These are phyloP conservation scores for Asterophora lycoperdoides DNA, from an alignment of 768 basidiomycete genomes.

Conservation along the genomic window DNA sequence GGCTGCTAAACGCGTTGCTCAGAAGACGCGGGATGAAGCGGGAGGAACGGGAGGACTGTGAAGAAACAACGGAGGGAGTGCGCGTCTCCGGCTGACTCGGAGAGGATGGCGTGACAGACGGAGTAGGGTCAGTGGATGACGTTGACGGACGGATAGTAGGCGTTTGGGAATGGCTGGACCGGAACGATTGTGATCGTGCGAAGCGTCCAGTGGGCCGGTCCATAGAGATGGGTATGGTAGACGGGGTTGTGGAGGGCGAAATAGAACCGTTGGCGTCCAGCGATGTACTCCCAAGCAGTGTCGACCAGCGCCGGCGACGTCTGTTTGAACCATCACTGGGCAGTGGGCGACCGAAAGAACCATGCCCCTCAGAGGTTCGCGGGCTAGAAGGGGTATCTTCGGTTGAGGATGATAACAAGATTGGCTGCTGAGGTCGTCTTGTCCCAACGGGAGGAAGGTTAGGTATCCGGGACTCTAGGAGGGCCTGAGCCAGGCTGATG, in stretches of 20 bases:
- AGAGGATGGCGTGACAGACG: constrained; percentile 19
- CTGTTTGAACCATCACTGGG: constrained; percentile 33
- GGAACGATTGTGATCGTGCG: constrained; percentile 39
- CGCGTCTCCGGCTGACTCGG: constrained; percentile 21
- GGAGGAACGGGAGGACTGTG: constrained; percentile 41
- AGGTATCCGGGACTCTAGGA: constrained; percentile 77
- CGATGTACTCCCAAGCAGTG: constrained; percentile 39
- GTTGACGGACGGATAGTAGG: constrained; percentile 25
- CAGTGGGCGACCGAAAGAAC: constrained; percentile 24
- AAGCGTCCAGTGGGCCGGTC: constrained; percentile 25
- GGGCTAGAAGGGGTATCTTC: constrained; percentile 43
- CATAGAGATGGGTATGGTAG: constrained; percentile 25
- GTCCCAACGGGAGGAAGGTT: constrained; percentile 69
- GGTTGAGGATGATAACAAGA: constrained; percentile 48
- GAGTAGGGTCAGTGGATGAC: constrained; percentile 20
- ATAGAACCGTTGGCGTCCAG: constrained; percentile 22
- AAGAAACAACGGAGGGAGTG: constrained; percentile 25
- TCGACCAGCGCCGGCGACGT: constrained; percentile 69
- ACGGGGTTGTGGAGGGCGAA: constrained; percentile 17
- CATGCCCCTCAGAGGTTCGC: constrained; percentile 42
- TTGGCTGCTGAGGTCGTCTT: constrained; percentile 61
- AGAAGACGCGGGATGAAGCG: constrained; percentile 72
- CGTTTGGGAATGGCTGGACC: constrained; percentile 31
- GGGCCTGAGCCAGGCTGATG: constrained; percentile 68
- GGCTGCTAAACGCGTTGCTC: constrained; percentile 54